Evolutionary conservation across 2,329 filamentous ascomycete genomes (phyloP), one percentile per base, ranked within the genome.

Genomic region (Colletotrichum horii): DNA sequence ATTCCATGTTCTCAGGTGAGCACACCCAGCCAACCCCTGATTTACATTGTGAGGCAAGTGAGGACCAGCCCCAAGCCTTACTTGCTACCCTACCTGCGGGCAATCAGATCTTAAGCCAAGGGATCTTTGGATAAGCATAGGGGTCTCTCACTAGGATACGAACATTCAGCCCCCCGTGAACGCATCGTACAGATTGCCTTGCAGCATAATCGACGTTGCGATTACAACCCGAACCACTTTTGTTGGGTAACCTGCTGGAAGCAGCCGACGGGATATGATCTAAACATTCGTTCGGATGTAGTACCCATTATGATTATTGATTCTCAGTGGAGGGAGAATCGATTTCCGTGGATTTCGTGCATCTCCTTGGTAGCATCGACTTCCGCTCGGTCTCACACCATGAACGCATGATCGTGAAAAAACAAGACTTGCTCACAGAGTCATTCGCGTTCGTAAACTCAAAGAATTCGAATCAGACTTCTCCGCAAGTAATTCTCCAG

Each of bases 11-110:
- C 38, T 73, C 43, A 58, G 69, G 56, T 58, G 71, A 66, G 61
- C n/a, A 19, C 34, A 24, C 61, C 55, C 61, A 32, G 38, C 22
- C 26, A 19, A 9, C 69, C 69, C 73, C 73, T 75, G 64, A 75
- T 75, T 55, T 73, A 34, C 69, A 72, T 73, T 64, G 64, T 62
- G 69, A 67, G 28, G 38, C 68, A 64, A 30, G 8, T 56, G 38
- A 34, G 30, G 14, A 38, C 52, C 52, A 28, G 48, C 48, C 48
- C 32, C 15, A 9, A 61, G 72, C 67, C 72, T n/a, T 60, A 30
- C 24, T 15, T 71, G 61, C 67, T 60, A 71, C 67, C 67, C 55
- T 71, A 55, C n/a, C 60, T 56, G 16, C 66, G 30, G 43, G 19
- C 12, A 26, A 24, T 60, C 43, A 34, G 26, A 56, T 75, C 55